Evolutionary conservation across 2,329 filamentous ascomycete genomes (phyloP).

Genomic region (Thielaviopsis euricoi): DNA sequence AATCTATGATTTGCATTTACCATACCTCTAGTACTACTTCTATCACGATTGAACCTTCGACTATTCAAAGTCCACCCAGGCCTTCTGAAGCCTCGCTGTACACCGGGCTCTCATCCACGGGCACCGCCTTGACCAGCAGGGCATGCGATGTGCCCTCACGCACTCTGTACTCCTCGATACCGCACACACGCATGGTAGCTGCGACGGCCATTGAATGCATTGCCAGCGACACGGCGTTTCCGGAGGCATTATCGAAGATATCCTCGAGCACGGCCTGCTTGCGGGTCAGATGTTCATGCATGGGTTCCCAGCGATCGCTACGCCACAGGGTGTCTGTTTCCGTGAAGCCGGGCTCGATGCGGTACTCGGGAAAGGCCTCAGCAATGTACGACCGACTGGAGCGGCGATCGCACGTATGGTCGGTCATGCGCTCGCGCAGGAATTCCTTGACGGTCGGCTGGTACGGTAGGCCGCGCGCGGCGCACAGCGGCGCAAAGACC

Average conservation of each 20-base stretch:
- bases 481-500: constrained; percentile 29
- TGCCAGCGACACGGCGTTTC: constrained; percentile 29
- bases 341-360: constrained; percentile 35
- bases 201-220: constrained; percentile 32
- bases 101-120: constrained; percentile 9
- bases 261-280: constrained; percentile 28
- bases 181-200: constrained; percentile 26
- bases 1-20: neutral
- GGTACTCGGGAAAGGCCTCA: constrained; percentile 30
- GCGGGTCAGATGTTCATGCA: constrained; percentile 27
- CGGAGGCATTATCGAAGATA: constrained; percentile 25
- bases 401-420: constrained; percentile 45
- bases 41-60: neutral
- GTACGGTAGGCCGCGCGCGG: constrained; percentile 24
- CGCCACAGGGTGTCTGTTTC: constrained; percentile 39
- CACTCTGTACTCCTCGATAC: constrained; percentile 27
- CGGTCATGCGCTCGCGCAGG: constrained; percentile 40
- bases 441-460: constrained; percentile 38
- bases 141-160: constrained; percentile 37
- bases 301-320: constrained; percentile 30
- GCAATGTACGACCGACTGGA: constrained; percentile 31
- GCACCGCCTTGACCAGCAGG: constrained; percentile 31
- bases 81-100: constrained; percentile 5
- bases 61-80: neutral
- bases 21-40: neutral